Evolutionary conservation across 768 basidiomycete genomes (phyloP).

Genomic region (Macrolepiota albuminosa): DNA sequence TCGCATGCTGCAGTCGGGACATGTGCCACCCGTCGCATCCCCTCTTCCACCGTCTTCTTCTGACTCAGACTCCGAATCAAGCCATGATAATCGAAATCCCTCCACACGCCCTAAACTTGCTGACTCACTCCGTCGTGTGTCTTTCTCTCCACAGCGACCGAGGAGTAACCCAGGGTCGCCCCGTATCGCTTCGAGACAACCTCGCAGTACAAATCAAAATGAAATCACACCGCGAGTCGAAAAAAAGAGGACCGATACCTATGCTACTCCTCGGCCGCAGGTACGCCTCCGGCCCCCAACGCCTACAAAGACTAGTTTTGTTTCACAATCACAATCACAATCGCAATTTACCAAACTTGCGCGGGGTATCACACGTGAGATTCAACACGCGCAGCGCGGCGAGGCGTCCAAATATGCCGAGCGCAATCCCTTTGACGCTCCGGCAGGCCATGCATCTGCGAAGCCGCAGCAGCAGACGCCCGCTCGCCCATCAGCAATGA

Average conservation of each 20-base stretch:
- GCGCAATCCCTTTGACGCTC: conserved; percentile 34
- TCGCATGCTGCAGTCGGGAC: conserved; percentile 52
- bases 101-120: conserved; percentile 57
- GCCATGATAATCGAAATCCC: conserved; percentile 8
- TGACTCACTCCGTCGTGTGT: conserved; percentile 64
- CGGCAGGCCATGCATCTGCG: conserved; percentile 17
- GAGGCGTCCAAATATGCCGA: conserved; percentile 12
- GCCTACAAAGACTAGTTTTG: conserved; percentile 42
- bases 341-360: conserved; percentile 60
- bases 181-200: conserved; percentile 13
- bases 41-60: conserved; percentile 47
- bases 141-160: conserved; percentile 75
- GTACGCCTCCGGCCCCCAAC: conserved; percentile 57
- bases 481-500: conserved; percentile 12
- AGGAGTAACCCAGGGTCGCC: conserved; percentile 37
- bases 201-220: conserved; percentile 8
- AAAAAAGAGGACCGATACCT: conserved; percentile 20
- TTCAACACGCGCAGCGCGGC: conserved; percentile 27
- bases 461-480: conserved; percentile 23
- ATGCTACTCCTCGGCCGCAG: conserved; percentile 36
- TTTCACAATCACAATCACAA: conserved; percentile 5
- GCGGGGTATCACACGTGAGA: conserved; percentile 49
- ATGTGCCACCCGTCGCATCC: conserved; percentile 33
- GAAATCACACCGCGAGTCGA: conserved; percentile 29
- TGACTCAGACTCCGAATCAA: conserved; percentile 48